These are phyloP conservation scores for Suillus bovinus DNA, from an alignment of 768 basidiomycete genomes.

Conservation along the genomic window DNA sequence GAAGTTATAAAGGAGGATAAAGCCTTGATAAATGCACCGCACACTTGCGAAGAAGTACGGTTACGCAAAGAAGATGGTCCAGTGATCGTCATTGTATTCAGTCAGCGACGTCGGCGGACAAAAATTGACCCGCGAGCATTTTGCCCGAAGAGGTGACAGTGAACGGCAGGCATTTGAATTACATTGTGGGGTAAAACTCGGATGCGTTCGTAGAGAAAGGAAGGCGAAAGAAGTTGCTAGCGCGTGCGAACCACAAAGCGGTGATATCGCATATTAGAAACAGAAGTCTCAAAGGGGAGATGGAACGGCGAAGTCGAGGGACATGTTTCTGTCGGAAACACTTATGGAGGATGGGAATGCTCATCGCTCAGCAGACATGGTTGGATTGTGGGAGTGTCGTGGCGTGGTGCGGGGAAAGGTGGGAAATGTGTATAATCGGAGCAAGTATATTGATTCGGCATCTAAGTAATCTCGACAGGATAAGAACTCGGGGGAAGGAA, in stretches of 20 bases:
- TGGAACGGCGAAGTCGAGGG: conserved; percentile 19
- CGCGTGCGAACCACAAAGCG: conserved; percentile 11
- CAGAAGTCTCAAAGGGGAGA: conserved; percentile 18
- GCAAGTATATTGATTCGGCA: conserved; percentile 12
- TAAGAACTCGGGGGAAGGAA: conserved; percentile 8
- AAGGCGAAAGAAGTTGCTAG: conserved; percentile 2
- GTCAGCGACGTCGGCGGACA: not conserved
- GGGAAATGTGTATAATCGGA: conserved; percentile 16
- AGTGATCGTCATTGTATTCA: not conserved
- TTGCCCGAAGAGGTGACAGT: not conserved
- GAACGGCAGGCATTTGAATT: conserved; percentile 2
- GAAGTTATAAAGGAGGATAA: not conserved
- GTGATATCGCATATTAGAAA: conserved; percentile 25
- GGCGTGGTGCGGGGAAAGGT: conserved; percentile 28
- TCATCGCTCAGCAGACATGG: conserved; percentile 14
- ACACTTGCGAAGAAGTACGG: not conserved
- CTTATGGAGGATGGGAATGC: conserved; percentile 11
- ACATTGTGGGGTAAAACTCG: conserved; percentile 6
- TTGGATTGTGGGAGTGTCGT: conserved; percentile 10
- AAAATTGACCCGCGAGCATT: not conserved
- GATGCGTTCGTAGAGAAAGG: conserved; percentile 3
- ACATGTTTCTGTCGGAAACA: conserved; percentile 8
- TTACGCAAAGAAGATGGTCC: not conserved
- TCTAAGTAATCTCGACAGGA: conserved; percentile 12
- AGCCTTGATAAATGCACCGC: not conserved